Evolutionary conservation across 139 green algal species (phyloP), one percentile per base, ranked within the genome.

Genomic region (Picochlorum costavermella): DNA sequence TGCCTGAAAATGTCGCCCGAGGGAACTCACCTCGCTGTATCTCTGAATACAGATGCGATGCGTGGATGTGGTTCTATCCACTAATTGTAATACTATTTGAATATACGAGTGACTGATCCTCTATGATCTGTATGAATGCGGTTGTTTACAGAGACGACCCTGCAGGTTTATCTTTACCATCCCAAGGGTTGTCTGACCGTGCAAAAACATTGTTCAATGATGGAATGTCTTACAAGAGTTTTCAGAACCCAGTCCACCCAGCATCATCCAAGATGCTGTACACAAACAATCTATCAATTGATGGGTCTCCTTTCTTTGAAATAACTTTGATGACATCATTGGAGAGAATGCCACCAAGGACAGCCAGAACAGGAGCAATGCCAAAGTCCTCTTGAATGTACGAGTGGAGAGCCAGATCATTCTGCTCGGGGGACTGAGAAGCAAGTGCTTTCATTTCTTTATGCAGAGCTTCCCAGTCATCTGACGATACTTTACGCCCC

Each of bases 241-340:
- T 40, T 23, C 20, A 58, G 28, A 61, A 31, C 63, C 89, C 81
- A 30, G 86, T 71, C 20, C 75, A 26, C 4, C 81, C 86, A 36
- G 43, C 63, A 10, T 76, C 74, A 45, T 92, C 83, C 5, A 51
- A 26, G 16, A 86, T 43, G 12, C 45, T 69, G 62, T 82, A 96
- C 17, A 88, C 85, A 51, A 96, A 91, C 11, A 92, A 73, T 69
- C 97, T 97, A 36, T 85, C 75, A 29, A 97, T 60, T 8, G 12
- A n/a, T 16, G 89, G 90, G 26, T 79, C 71, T 2, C 77, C 78
- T 29, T 85, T 85, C 4, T 64, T 25, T 13, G 84, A 90, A 8
- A 97, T 67, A 14, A 77, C 77, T n/a, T 86, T 84, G n/a, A 96
- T 70, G 14, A 92, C 64, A 56, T 94, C 86, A 59, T 96, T 93